phyloP scores from a whole-genome alignment of 345 rosid species.

The Murraya paniculata region DNA sequence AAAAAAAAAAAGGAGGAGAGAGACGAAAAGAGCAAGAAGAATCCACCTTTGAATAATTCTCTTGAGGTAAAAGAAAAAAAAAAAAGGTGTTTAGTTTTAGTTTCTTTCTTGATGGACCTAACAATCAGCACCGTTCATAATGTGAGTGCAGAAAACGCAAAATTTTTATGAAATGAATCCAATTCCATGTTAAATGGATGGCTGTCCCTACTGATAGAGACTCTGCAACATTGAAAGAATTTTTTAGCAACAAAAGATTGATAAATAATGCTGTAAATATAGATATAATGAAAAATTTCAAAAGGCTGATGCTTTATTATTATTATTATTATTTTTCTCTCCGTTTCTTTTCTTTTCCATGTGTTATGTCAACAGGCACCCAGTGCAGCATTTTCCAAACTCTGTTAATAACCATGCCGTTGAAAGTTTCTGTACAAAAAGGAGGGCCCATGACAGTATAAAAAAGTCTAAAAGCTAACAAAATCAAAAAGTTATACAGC shows the following conservation, averaged over 20 bases:
- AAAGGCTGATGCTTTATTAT: no score
- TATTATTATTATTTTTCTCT: no score
- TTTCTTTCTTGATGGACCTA: slow-evolving; percentile 14
- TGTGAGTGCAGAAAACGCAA: slow-evolving; percentile 11
- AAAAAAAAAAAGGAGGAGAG: background rate
- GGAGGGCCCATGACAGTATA: background rate
- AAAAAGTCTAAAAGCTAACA: slow-evolving; percentile 3
- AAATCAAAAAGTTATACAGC: background rate
- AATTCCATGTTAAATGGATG: slow-evolving; percentile 17
- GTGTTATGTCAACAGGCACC: background rate
- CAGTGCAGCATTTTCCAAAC: background rate
- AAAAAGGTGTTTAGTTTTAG: background rate
- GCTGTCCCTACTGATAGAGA: slow-evolving; percentile 19
- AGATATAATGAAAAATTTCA: background rate
- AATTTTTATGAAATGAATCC: slow-evolving; percentile 11
- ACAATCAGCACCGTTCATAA: slow-evolving; percentile 24
- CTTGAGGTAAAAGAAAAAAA: background rate
- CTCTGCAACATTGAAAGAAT: slow-evolving; percentile 1
- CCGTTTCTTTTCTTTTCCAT: background rate
- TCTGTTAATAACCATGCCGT: background rate
- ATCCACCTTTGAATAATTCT: slow-evolving; percentile 41
- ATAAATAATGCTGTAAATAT: background rate
- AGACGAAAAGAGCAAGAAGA: slow-evolving; percentile 41
- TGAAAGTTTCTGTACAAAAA: background rate
- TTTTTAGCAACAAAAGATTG: background rate